Base-by-base conservation (phyloP, 2,329 filamentous ascomycete species). In the Juglanconis oblonga region DNA sequence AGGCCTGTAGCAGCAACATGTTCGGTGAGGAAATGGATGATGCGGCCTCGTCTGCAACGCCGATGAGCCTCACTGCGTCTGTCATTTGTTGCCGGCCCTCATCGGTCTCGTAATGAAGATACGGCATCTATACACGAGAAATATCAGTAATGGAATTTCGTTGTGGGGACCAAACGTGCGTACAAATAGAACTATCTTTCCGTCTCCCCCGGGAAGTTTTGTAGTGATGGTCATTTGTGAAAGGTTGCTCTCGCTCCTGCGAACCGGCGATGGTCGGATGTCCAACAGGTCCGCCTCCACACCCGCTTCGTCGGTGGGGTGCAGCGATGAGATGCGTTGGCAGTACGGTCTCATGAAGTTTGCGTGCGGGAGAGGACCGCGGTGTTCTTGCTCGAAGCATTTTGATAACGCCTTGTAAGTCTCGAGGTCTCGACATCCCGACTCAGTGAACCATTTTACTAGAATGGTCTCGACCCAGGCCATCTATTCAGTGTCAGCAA, bases 361-460 rank as follows among this genome's bases (percentile, higher is more conserved):
- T 0, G 83, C 84, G 66, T 88, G 85, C 0, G 81, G 76, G 45
- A 81, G 77, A 45, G 80, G 79, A 0, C 85, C 85, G 1, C 83
- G 78, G 67, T 87, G 85, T 61, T 87, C 83, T 65, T 87, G 84
- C 51, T 80, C 81, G 63, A 87, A 86, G 3, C 82, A 85, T 62
- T 81, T 80, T 65, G 86, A 83, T 4, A 88, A 68, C 0, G 83
- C 82, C 66, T 87, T 87, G 72, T 87, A 88, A 1, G 81, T 80
- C 67, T 87, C 83, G 2, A 87, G 80, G 68, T 88, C 85, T 17
- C 78, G 78, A 10, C 81, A 80, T 0, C 84, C 84, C 36, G 84
- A 82, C 68, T 88, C 86, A 35, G 88, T 82, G 64, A 88, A 88
- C 17, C 79, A 80, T 64, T 88, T 88, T 0, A 84, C 83, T n/a